Evolutionary conservation across 257 asterid species (phyloP).

Genomic region (Nicotiana paniculata): DNA sequence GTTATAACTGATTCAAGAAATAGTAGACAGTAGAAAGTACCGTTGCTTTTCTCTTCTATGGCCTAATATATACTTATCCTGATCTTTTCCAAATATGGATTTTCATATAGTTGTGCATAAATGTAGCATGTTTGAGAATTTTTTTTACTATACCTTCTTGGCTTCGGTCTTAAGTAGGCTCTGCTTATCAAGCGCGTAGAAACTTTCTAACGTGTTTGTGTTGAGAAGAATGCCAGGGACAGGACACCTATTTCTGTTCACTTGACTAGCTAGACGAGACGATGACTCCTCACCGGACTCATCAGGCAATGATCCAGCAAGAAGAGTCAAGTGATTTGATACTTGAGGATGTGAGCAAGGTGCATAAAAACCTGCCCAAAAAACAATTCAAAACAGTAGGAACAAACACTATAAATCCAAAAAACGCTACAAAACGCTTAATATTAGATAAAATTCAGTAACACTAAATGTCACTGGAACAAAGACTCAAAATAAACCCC

Average conservation of each 20-base stretch:
- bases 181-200: constrained; percentile 65
- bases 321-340: constrained; percentile 71
- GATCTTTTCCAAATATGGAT: background rate
- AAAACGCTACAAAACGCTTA: background rate
- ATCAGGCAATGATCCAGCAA: constrained; percentile 71
- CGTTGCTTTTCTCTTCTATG: background rate
- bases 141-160: constrained; percentile 40
- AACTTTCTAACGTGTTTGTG: constrained; percentile 82
- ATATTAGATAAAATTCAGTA: background rate
- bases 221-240: constrained; percentile 79
- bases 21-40: background rate
- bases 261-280: constrained; percentile 27
- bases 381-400: constrained; percentile 4
- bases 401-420: background rate
- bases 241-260: constrained; percentile 87
- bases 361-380: constrained; percentile 70
- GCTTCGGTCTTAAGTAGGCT: constrained; percentile 64
- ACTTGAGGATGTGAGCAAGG: constrained; percentile 76
- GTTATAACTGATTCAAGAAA: background rate
- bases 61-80: background rate
- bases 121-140: background rate
- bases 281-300: constrained; percentile 42
- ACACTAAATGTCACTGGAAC: background rate
- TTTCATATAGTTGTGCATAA: background rate
- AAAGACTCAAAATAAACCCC: background rate